A percentile compares a stretch with the other conserved stretches of the same genome.
phyloP scores from a whole-genome alignment of 768 basidiomycete species.

The Lentinula boryana region DNA sequence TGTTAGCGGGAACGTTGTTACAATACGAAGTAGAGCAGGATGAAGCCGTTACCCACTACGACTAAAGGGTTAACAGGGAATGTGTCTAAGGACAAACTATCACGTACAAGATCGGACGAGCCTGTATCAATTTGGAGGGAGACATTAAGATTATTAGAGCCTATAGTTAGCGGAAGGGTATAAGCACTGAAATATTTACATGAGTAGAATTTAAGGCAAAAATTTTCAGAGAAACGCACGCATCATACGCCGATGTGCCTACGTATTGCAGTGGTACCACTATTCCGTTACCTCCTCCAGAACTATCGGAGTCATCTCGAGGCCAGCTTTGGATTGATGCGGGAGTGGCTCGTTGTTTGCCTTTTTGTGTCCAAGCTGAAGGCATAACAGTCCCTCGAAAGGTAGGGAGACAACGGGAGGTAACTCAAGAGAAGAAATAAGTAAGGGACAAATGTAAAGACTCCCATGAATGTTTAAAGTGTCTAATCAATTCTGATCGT shows the following conservation, averaged over 20 bases:
- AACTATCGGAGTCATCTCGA: constrained; percentile 14
- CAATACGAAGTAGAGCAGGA: constrained; percentile 56
- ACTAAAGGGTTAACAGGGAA: not conserved
- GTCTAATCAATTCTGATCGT: not conserved
- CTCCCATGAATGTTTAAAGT: not conserved
- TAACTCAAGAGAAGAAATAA: not conserved
- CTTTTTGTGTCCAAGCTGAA: not conserved
- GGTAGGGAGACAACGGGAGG: not conserved
- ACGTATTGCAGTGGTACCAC: constrained; percentile 53
- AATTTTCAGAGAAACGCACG: constrained; percentile 38
- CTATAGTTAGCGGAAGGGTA: constrained; percentile 54
- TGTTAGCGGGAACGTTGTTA: constrained; percentile 30
- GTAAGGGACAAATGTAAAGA: not conserved
- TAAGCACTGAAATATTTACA: constrained; percentile 43
- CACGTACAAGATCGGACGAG: constrained; percentile 65
- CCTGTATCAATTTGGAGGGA: constrained; percentile 77
- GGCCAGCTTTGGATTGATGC: not conserved
- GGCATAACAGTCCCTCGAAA: not conserved
- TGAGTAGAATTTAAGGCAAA: not conserved
- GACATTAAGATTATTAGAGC: constrained; percentile 40
- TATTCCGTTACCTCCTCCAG: constrained; percentile 46
- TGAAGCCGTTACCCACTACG: constrained; percentile 69
- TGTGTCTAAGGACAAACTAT: constrained; percentile 1
- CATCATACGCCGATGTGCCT: constrained; percentile 46
- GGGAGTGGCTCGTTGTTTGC: not conserved